Percentiles rank a stretch among this genome's conserved stretches.
Evolutionary conservation across 495 filamentous ascomycete species (phyloP).

Genomic region (Aspergillus mulundensis): DNA sequence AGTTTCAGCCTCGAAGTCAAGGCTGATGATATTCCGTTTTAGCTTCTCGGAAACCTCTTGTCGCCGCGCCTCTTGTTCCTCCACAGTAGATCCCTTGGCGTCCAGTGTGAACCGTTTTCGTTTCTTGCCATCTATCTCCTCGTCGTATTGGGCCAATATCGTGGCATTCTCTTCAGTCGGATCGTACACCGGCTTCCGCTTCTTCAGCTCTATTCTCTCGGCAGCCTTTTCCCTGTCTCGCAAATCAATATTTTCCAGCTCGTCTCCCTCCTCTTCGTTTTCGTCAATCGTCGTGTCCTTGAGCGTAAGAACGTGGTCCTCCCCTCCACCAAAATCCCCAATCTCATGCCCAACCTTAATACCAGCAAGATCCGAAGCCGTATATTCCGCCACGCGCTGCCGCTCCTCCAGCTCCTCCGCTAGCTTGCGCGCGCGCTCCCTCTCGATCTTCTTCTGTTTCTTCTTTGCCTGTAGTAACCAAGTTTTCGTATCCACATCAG

Average conservation of each 20-base stretch:
- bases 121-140: conserved; percentile 91
- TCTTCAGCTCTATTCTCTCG: conserved; percentile 80
- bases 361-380: conserved; percentile 77
- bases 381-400: conserved; percentile 58
- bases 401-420: conserved; percentile 72
- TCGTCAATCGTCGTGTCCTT: conserved; percentile 85
- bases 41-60: conserved; percentile 54
- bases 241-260: conserved; percentile 79
- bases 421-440: conserved; percentile 64
- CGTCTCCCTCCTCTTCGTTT: conserved; percentile 86
- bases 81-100: conserved; percentile 62
- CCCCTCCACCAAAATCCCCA: conserved; percentile 65
- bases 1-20: conserved; percentile 66
- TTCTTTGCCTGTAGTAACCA: conserved; percentile 90
- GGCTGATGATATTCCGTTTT: conserved; percentile 66
- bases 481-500: conserved; percentile 66
- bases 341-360: conserved; percentile 88
- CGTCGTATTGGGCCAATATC: conserved; percentile 87
- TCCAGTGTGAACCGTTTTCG: conserved; percentile 83
- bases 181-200: conserved; percentile 87
- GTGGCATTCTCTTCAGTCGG: conserved; percentile 63
- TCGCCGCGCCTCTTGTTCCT: conserved; percentile 58
- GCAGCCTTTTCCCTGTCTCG: conserved; percentile 71
- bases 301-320: conserved; percentile 82
- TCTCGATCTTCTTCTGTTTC: conserved; percentile 81